A percentile compares a stretch with the other conserved stretches of the same genome.
These are phyloP conservation scores for Podospora didyma DNA, from an alignment of 495 filamentous ascomycete genomes.

Conservation along the genomic window DNA sequence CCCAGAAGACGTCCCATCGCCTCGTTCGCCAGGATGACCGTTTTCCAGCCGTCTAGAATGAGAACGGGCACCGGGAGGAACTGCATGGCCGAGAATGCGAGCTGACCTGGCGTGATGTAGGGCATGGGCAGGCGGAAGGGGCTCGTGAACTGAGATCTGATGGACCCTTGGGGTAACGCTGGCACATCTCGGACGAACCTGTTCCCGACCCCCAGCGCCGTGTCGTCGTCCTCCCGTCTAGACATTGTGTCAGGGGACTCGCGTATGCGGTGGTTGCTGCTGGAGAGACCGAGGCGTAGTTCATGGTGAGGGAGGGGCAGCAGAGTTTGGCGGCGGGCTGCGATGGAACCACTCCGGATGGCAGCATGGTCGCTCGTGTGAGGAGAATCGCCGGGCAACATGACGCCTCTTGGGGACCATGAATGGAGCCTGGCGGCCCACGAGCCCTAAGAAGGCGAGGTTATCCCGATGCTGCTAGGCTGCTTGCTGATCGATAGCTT, in stretches of 20 bases:
- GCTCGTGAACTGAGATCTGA: slow-evolving; percentile 24
- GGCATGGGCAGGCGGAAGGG: slow-evolving; percentile 37
- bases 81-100: slow-evolving; percentile 62
- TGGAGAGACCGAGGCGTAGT: neutral
- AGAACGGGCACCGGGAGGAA: slow-evolving; percentile 65
- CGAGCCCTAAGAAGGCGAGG: neutral
- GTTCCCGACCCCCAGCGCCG: neutral
- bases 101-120: slow-evolving; percentile 35
- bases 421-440: neutral
- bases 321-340: neutral
- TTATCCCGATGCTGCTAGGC: neutral
- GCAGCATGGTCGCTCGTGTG: slow-evolving; percentile 1
- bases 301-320: neutral
- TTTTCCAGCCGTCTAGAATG: slow-evolving; percentile 58
- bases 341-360: neutral
- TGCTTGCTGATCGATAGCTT: neutral
- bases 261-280: neutral
- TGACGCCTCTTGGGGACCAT: slow-evolving; percentile 8
- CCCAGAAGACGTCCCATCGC: slow-evolving; percentile 63
- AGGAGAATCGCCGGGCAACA: slow-evolving; percentile 7
- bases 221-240: neutral
- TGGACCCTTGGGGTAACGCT: neutral
- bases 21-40: slow-evolving; percentile 65
- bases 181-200: slow-evolving; percentile 8
- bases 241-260: neutral